Evolutionary conservation across 805 yeast genomes (phyloP).

Genomic region (Sporopachydermia lactativora): DNA sequence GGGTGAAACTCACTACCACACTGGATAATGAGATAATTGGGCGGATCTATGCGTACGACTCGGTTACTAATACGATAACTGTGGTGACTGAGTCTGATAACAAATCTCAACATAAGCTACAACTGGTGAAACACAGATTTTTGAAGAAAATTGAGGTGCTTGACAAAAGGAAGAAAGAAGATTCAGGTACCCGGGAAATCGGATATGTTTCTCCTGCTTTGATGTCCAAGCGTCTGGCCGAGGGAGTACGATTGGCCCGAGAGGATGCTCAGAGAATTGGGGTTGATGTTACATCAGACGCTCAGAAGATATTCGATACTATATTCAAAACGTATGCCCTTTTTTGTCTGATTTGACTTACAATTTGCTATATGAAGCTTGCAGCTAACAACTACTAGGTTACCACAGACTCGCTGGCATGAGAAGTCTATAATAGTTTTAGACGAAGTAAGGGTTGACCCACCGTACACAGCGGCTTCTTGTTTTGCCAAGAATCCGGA

Average conservation of each 20-base stretch:
- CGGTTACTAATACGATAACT: slow-evolving; percentile 29
- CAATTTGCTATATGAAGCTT: slow-evolving; percentile 1
- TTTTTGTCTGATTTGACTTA: neutral
- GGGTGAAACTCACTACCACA: slow-evolving; percentile 47
- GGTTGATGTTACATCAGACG: slow-evolving; percentile 26
- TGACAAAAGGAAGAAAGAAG: slow-evolving; percentile 23
- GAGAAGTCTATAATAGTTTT: slow-evolving; percentile 29
- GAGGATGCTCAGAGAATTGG: slow-evolving; percentile 18
- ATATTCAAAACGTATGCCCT: slow-evolving; percentile 24
- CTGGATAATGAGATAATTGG: slow-evolving; percentile 49
- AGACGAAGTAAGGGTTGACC: slow-evolving; percentile 30
- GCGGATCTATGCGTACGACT: slow-evolving; percentile 44
- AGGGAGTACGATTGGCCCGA: slow-evolving; percentile 15
- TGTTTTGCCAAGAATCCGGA: slow-evolving; percentile 17
- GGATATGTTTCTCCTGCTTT: slow-evolving; percentile 16
- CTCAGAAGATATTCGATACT: slow-evolving; percentile 29
- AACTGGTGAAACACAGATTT: slow-evolving; percentile 41
- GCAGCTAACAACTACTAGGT: slow-evolving; percentile 3
- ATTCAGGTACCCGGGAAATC: slow-evolving; percentile 3
- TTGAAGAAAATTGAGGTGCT: slow-evolving; percentile 37
- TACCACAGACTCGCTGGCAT: slow-evolving; percentile 31
- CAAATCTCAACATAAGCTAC: slow-evolving; percentile 21
- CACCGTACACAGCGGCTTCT: slow-evolving; percentile 26
- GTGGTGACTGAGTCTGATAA: slow-evolving; percentile 17
- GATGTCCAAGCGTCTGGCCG: slow-evolving; percentile 15